phyloP scores from a whole-genome alignment of 2,329 filamentous ascomycete genomes.

The Mycosphaerelloides madeirae region DNA sequence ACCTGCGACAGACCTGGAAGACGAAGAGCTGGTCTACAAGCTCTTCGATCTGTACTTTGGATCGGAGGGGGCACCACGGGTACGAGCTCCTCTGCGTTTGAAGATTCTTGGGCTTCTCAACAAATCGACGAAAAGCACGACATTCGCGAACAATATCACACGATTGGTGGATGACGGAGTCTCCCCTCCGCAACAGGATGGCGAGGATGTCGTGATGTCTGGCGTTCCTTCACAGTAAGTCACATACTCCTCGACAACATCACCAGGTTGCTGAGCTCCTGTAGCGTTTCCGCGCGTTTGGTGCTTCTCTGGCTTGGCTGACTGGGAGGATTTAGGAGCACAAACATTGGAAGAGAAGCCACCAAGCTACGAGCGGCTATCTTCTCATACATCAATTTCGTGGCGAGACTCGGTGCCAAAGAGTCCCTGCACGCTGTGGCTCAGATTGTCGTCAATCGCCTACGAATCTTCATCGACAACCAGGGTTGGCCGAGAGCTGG shows the following conservation, averaged over 20 bases:
- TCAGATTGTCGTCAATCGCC: conserved; percentile 59
- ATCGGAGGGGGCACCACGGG: conserved; percentile 45
- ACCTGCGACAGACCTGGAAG: conserved; percentile 66
- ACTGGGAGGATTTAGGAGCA: conserved; percentile 30
- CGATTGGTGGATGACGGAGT: conserved; percentile 65
- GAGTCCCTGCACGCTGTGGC: conserved; percentile 62
- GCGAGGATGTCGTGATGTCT: conserved; percentile 31
- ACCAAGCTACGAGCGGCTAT: conserved; percentile 76
- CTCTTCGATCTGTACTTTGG: conserved; percentile 71
- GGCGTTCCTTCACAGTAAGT: conserved; percentile 26
- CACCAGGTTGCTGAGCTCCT: conserved; percentile 13
- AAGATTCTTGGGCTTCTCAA: conserved; percentile 71
- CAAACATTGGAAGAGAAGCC: conserved; percentile 63
- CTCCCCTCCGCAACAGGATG: conserved; percentile 35
- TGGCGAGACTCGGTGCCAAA: conserved; percentile 66
- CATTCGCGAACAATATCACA: conserved; percentile 63
- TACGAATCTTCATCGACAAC: conserved; percentile 68
- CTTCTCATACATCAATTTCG: conserved; percentile 82
- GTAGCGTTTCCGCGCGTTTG: conserved; percentile 1
- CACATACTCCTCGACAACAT: neutral
- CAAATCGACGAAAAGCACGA: conserved; percentile 70
- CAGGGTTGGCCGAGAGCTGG: conserved; percentile 76
- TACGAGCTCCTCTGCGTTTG: conserved; percentile 67
- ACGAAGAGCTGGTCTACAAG: conserved; percentile 55
- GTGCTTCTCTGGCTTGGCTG: conserved; percentile 7